phyloP scores from a whole-genome alignment of 2,329 filamentous ascomycete genomes.

The Colletotrichum musicola region DNA sequence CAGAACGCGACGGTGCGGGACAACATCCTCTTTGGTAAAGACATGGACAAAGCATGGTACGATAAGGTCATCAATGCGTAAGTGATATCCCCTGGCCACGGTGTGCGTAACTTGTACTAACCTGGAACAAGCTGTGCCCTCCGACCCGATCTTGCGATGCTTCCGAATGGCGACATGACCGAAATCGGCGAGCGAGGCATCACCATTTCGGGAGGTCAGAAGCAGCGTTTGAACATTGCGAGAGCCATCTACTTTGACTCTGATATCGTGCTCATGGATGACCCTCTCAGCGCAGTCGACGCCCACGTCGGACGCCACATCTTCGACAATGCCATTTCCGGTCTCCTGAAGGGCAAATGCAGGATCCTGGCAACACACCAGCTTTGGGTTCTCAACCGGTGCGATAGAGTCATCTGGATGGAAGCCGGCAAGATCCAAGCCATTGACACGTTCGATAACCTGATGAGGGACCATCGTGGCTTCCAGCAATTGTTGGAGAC shows the following conservation, averaged over 20 bases:
- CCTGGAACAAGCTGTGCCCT: constrained; percentile 76
- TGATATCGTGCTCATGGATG: constrained; percentile 77
- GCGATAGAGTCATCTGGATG: constrained; percentile 94
- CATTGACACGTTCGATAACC: constrained; percentile 88
- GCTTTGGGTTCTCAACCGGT: constrained; percentile 90
- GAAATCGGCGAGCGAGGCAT: constrained; percentile 97
- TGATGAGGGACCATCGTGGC: constrained; percentile 82
- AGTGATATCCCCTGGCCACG: constrained; percentile 47
- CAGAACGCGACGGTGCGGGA: constrained; percentile 89
- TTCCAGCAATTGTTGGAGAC: constrained; percentile 90
- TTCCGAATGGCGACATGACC: constrained; percentile 89
- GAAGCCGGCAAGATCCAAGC: constrained; percentile 86
- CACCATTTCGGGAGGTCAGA: constrained; percentile 94
- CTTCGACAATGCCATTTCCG: constrained; percentile 94
- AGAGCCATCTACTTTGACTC: constrained; percentile 80
- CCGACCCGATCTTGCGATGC: constrained; percentile 87
- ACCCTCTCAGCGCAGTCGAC: constrained; percentile 77
- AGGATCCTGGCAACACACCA: constrained; percentile 95
- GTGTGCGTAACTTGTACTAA: constrained; percentile 6
- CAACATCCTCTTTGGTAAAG: constrained; percentile 92
- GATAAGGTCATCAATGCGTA: constrained; percentile 82
- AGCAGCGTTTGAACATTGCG: constrained; percentile 94
- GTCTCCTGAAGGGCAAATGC: constrained; percentile 88
- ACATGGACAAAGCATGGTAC: constrained; percentile 83
- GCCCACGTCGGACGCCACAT: constrained; percentile 80